phyloP scores from a whole-genome alignment of 2,329 filamentous ascomycete genomes.

The Fusarium euwallaceae region DNA sequence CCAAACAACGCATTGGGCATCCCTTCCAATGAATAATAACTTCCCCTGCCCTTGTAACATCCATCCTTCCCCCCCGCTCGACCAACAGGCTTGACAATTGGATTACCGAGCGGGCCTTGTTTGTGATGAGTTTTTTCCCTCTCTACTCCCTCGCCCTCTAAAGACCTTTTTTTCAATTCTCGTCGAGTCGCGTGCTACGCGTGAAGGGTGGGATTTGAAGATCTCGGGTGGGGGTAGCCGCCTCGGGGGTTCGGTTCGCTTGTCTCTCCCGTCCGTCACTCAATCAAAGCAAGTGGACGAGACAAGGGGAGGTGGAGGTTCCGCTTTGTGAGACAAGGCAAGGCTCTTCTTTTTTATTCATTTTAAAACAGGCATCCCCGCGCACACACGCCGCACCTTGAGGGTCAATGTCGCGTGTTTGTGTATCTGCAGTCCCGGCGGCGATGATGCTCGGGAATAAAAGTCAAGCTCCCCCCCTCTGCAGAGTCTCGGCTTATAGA shows the following conservation, averaged over 20 bases:
- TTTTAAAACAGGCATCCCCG: background rate
- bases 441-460: background rate
- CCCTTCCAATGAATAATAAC: background rate
- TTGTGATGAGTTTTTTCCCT: conserved; percentile 12
- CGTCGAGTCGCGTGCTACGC: conserved; percentile 21
- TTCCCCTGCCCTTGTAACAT: conserved; percentile 5
- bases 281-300: background rate
- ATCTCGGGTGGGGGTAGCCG: conserved; percentile 22
- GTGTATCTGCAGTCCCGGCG: background rate
- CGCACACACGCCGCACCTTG: background rate
- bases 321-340: background rate
- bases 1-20: conserved; percentile 24
- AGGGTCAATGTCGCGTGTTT: background rate
- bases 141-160: background rate
- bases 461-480: background rate
- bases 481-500: background rate
- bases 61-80: background rate
- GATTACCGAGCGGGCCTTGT: conserved; percentile 37
- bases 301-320: background rate
- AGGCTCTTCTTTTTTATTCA: background rate
- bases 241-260: background rate
- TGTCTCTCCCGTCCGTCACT: background rate
- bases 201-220: conserved; percentile 24
- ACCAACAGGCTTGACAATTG: conserved; percentile 31
- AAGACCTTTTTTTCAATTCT: conserved; percentile 15